These are phyloP conservation scores for Coniochaeta prunicola DNA, from an alignment of 2,329 filamentous ascomycete genomes.

Conservation along the genomic window DNA sequence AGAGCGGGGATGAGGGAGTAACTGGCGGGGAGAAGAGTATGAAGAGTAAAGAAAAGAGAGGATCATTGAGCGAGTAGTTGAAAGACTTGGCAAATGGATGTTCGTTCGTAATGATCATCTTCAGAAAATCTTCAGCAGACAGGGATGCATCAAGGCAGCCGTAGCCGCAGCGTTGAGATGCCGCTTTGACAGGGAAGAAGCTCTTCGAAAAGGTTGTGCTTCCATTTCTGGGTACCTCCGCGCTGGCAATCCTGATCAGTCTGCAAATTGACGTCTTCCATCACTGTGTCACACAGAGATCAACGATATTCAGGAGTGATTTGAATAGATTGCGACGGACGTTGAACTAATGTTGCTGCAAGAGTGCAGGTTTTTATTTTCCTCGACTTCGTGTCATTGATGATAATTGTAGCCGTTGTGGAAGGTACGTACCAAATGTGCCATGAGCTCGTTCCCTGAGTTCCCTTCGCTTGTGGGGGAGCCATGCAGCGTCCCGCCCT, in stretches of 20 bases:
- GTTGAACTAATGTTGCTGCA: not conserved
- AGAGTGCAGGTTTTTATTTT: not conserved
- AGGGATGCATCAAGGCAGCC: not conserved
- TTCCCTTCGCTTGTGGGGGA: not conserved
- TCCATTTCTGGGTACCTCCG: not conserved
- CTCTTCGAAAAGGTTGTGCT: not conserved
- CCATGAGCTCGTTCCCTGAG: not conserved
- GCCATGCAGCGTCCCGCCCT: not conserved
- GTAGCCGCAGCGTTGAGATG: not conserved
- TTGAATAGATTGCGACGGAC: not conserved
- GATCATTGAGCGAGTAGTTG: not conserved
- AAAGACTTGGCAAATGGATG: not conserved
- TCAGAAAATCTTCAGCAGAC: not conserved
- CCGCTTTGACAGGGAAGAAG: not conserved
- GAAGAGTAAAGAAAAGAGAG: not conserved
- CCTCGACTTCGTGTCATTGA: not conserved
- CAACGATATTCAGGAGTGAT: not conserved
- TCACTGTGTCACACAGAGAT: not conserved
- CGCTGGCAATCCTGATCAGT: not conserved
- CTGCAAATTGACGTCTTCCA: not conserved
- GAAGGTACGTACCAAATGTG: not conserved
- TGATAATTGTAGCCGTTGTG: not conserved
- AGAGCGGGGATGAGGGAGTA: not conserved
- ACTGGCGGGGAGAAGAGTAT: not conserved
- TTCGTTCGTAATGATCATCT: not conserved